These are phyloP conservation scores for Phytophthora tubulina DNA, from an alignment of 352 stramenopile genomes.

Conservation along the genomic window DNA sequence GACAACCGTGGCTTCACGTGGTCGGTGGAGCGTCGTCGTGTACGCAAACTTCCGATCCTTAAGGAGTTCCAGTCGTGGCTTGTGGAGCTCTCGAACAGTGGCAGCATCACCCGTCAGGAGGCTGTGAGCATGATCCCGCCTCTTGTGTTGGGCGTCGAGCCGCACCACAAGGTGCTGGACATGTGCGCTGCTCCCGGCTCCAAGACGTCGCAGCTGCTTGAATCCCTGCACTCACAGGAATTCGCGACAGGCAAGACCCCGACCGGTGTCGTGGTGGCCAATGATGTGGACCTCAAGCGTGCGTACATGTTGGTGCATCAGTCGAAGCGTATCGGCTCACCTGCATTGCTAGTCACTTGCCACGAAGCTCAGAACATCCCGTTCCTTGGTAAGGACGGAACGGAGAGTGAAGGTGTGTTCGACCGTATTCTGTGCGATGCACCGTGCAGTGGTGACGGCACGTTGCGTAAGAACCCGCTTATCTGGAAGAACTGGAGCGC, in stretches of 20 bases:
- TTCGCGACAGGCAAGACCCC: slow-evolving; percentile 79
- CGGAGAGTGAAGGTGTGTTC: slow-evolving; percentile 89
- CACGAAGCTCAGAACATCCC: slow-evolving; percentile 97
- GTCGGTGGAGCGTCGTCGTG: slow-evolving; percentile 87
- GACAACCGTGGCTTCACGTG: slow-evolving; percentile 91
- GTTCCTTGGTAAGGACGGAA: slow-evolving; percentile 78
- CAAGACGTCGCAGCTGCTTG: slow-evolving; percentile 99
- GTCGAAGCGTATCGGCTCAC: slow-evolving; percentile 96
- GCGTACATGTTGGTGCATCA: slow-evolving; percentile 99
- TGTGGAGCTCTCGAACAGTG: slow-evolving; percentile 93
- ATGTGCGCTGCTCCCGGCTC: slow-evolving; percentile 99
- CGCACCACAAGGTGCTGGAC: slow-evolving; percentile 95
- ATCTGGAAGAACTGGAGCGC: slow-evolving; percentile 96
- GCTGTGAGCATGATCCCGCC: slow-evolving; percentile 99
- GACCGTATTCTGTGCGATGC: slow-evolving; percentile 99
- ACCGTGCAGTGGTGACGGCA: slow-evolving; percentile 98
- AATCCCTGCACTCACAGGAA: slow-evolving; percentile 91
- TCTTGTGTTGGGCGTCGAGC: slow-evolving; percentile 95
- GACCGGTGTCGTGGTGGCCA: slow-evolving; percentile 95
- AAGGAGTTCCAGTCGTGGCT: slow-evolving; percentile 97
- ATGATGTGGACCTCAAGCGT: slow-evolving; percentile 97
- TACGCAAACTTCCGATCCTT: slow-evolving; percentile 93
- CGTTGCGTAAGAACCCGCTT: slow-evolving; percentile 97
- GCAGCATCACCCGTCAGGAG: slow-evolving; percentile 98
- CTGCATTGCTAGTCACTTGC: slow-evolving; percentile 95